Evolutionary conservation across 306 rosid genomes (phyloP), one percentile per base, ranked within the genome.

Genomic region (Rosa rugosa): DNA sequence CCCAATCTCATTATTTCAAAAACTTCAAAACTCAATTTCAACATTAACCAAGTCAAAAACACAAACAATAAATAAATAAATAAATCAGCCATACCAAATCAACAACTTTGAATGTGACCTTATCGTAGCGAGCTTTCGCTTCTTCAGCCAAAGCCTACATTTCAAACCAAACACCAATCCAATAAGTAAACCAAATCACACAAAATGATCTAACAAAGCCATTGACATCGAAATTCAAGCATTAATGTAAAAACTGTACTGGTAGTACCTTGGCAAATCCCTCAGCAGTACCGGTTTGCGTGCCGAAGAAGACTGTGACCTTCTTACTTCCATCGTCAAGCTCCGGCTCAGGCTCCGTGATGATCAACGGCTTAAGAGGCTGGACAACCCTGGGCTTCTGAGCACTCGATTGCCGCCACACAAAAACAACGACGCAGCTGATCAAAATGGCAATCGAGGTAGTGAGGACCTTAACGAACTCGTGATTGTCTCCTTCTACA

Each of bases 251-350:
- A 31, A 31, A 2, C 34, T 31, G 34, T 31, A 31, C 34, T 31
- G 34, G 34, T 31, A 31, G 34, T 31, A 91, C 98, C 96, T 91
- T 93, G 6, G 99, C 92, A 71, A 96, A 96, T 16, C 99, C 99
- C 90, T 96, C 99, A 8, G 99, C 99, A 5, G 98, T 93, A 2
- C 99, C 99, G 69, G 98, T 96, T 79, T 96, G 99, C 14, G 98
- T 93, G 23, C 99, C 97, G 59, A 90, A 96, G 89, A 96, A 93
- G 88, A 96, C 73, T 31, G 94, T 89, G 71, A 93, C 94, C 86
- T 93, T 93, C 80, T 87, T 93, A 60, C 77, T 88, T 13, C 99
- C 99, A 45, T 91, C 96, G 17, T 93, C 99, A 4, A 75, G 77
- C 53, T 91, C 99, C 34, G 72, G 57, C 73, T 91, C 96, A 0